phyloP scores from a whole-genome alignment of 345 rosid species.

The Nephelium lappaceum region DNA sequence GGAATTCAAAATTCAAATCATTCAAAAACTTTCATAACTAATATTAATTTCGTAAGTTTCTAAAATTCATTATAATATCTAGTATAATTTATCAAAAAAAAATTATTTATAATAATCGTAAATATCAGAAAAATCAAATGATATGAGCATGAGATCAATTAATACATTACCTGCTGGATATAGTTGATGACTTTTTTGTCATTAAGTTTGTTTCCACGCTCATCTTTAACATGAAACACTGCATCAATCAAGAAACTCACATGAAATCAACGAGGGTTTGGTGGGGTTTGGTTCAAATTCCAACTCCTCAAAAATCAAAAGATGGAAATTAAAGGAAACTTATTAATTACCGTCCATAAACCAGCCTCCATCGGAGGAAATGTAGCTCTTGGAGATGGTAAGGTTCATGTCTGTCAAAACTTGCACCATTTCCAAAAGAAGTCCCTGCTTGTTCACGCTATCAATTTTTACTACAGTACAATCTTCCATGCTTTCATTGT shows the following conservation, averaged over 20 bases:
- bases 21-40: not conserved
- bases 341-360: conserved; percentile 67
- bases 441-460: conserved; percentile 71
- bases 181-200: conserved; percentile 58
- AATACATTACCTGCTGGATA: conserved; percentile 52
- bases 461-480: conserved; percentile 74
- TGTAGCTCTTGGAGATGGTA: conserved; percentile 59
- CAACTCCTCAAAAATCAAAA: not conserved
- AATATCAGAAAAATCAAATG: not conserved
- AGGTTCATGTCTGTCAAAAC: conserved; percentile 76
- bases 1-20: no score
- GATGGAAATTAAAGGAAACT: not conserved
- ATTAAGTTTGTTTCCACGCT: conserved; percentile 61
- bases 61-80: not conserved
- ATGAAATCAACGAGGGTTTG: not conserved
- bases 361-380: conserved; percentile 84
- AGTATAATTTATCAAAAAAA: no score
- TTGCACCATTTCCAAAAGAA: conserved; percentile 78
- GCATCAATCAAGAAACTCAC: conserved; percentile 14
- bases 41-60: not conserved
- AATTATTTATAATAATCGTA: no score
- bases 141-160: no score
- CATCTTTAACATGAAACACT: conserved; percentile 87
- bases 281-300: no score
- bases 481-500: conserved; percentile 72